phyloP scores from a whole-genome alignment of 192 early-diverging fungal species.

The Umbelopsis sp. region DNA sequence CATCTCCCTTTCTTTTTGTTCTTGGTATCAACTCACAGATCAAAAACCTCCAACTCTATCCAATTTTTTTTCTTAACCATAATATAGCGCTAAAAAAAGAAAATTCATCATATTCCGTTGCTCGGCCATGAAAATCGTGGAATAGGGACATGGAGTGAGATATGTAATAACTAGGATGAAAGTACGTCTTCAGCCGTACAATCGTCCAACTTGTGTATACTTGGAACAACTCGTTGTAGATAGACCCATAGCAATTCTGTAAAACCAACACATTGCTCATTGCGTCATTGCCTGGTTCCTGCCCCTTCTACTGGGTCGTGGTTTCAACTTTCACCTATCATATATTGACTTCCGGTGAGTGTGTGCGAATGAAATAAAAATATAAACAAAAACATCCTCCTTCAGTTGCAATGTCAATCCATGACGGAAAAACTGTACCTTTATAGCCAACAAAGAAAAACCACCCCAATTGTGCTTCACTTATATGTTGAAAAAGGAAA shows the following conservation, averaged over 20 bases:
- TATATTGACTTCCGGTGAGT: too few relatives aligned
- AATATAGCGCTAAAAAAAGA: not conserved
- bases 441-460: too few relatives aligned
- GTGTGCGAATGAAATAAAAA: too few relatives aligned
- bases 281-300: not conserved
- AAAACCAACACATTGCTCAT: not conserved
- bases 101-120: not conserved
- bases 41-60: not conserved
- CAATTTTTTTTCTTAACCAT: not conserved
- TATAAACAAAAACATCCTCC: too few relatives aligned
- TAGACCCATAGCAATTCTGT: too few relatives aligned
- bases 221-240: too few relatives aligned
- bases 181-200: not conserved
- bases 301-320: not conserved
- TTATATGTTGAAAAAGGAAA: too few relatives aligned
- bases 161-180: not conserved
- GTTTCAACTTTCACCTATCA: not conserved
- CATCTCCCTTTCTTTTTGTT: not conserved
- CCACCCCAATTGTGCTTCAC: too few relatives aligned
- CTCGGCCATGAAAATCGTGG: not conserved
- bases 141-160: not conserved
- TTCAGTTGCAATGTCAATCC: too few relatives aligned
- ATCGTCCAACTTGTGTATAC: too few relatives aligned
- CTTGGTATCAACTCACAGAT: not conserved
- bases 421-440: too few relatives aligned